phyloP scores from a whole-genome alignment of 2,329 filamentous ascomycete genomes.

The Colletotrichum magnum region DNA sequence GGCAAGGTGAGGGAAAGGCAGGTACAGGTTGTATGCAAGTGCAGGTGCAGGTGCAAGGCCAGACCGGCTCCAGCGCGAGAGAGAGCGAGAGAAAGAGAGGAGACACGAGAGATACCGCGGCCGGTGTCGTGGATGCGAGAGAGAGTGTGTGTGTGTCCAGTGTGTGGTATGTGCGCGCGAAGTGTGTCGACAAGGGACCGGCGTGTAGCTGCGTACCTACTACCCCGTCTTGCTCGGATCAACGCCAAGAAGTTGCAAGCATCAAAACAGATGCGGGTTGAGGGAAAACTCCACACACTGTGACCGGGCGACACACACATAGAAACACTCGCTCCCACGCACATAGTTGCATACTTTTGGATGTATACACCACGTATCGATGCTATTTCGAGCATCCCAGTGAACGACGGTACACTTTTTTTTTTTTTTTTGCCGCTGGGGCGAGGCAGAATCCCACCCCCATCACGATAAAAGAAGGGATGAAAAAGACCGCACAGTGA shows the following conservation, averaged over 20 bases:
- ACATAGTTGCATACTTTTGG: too few species aligned
- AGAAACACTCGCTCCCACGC: background rate
- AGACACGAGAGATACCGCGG: constrained; percentile 36
- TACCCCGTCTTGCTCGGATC: constrained; percentile 40
- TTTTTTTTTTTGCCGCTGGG: constrained; percentile 20
- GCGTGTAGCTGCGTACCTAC: constrained; percentile 38
- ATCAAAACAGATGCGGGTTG: constrained; percentile 41
- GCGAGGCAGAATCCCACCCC: background rate
- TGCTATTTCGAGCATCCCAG: constrained; percentile 39
- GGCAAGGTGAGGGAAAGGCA: too few species aligned
- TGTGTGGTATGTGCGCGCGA: background rate
- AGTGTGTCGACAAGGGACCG: constrained; percentile 38
- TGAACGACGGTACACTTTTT: constrained; percentile 22
- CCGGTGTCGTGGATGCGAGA: background rate
- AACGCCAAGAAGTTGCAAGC: constrained; percentile 42
- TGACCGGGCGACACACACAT: constrained; percentile 32
- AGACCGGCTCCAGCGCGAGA: constrained; percentile 25
- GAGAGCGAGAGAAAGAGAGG: constrained; percentile 8
- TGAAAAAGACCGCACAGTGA: background rate
- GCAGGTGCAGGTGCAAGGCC: constrained; percentile 28
- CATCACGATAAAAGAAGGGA: background rate
- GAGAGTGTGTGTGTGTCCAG: too few species aligned
- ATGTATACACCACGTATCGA: constrained; percentile 10
- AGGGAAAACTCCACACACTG: constrained; percentile 41
- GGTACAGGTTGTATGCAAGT: background rate